Evolutionary conservation across 176 grass and related monocot genomes (phyloP), one percentile per base, ranked within the genome.

Genomic region (Otatea glauca): DNA sequence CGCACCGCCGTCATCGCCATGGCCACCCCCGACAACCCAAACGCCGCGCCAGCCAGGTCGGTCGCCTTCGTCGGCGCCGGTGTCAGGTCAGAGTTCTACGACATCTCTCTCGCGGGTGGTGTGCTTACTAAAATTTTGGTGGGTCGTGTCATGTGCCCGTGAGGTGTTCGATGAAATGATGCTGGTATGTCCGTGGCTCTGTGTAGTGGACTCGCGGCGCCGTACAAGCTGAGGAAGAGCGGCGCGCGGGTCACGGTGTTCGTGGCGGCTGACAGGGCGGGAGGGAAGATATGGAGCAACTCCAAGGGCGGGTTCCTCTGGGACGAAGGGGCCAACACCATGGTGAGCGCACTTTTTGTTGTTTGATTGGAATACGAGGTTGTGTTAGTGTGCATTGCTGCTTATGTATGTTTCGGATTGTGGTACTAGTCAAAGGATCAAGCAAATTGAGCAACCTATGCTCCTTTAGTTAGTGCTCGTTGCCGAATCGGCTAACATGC

Each of bases 241-340:
- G 96, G 93, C 70, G 42, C 94, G 80, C 86, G 71, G 13, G 96
- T 96, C 25, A 94, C 92, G 48, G 79, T 99, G 81, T 96, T 96
- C 72, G 96, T 96, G 75, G 88, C 93, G 74, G 91, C 89, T 21
- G 78, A 88, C 77, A 81, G 86, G 59, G 77, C 90, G 48, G 96
- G 93, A 70, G 96, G 96, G 78, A 96, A 99, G 90, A 87, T 99
- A 85, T 81, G 90, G 81, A 99, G 83, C 86, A 88, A 87, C 77
- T 94, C 83, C 5, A 88, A 96, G 80, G 7, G 65, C 74, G 96
- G 96, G 17, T 92, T 91, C 81, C 75, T 99, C 77, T 99, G 96
- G 93, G 96, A 99, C 82, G 96, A 99, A 92, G 96, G 96, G 58
- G 93, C 96, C 65, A 99, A 99, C 83, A 99, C 93, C 50, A 96